Base-by-base conservation (phyloP, 2,329 filamentous ascomycete species). In the Colletotrichum sp. region DNA sequence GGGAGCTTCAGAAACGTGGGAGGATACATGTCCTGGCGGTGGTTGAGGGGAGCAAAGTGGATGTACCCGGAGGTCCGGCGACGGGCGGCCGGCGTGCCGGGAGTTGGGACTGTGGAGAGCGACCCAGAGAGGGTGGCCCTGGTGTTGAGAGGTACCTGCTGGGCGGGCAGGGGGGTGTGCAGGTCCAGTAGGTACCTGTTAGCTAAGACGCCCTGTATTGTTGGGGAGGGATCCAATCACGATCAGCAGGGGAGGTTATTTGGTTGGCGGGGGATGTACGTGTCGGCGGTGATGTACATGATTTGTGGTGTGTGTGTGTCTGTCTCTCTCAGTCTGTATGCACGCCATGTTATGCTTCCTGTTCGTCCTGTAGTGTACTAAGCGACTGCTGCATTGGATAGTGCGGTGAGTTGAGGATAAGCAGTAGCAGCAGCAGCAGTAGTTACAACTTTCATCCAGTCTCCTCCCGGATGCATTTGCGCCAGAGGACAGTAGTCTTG, bases 41-140 rank as follows among this genome's bases (percentile, higher is more conserved):
- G 57, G 67, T 70, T 28, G 38, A 71, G 28, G 15, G 16, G 24
- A 30, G 34, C 28, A 57, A 64, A 18, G 70, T 63, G 57, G 43
- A 75, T 73, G 73, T 75, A 75, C 69, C 55, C 73, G 73, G 73
- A 75, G 73, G 70, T 75, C 73, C 73, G 73, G 48, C 32, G 73
- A 57, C 30, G 52, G 57, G 66, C 57, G 58, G 67, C 36, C 57
- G 72, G 28, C n/a, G 64, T 43, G 72, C 73, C 73, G 73, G 73
- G 63, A 73, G 72, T 67, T 43, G 55, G 52, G 30, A 55, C 55
- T 32, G 58, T 24, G 60, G n/a, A 48, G 43, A 48, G 43, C n/a
- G 43, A 48, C 6, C n/a, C 43, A 48, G 43, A 48, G 43, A 48
- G 43, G 43, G 43, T 48, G 43, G n/a, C 43, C 43, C 43, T 48